These are phyloP conservation scores for Aspergillus terreus DNA, from an alignment of 2,329 filamentous ascomycete species.

Conservation along the genomic window DNA sequence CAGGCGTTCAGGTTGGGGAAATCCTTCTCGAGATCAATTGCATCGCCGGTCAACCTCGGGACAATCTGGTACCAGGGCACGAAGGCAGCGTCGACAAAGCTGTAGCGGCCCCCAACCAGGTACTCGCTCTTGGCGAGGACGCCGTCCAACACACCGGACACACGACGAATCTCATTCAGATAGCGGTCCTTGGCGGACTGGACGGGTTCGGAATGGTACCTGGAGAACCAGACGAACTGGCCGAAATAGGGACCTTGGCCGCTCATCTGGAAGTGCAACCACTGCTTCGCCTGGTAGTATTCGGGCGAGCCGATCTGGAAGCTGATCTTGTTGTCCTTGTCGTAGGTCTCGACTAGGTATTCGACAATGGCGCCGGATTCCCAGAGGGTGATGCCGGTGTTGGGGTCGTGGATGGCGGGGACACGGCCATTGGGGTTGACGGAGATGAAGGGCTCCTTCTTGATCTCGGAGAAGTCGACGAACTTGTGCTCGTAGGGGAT, in stretches of 20 bases:
- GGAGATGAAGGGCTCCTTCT: constrained; percentile 22
- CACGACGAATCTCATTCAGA: constrained; percentile 41
- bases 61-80: constrained; percentile 32
- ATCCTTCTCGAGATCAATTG: constrained; percentile 25
- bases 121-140: constrained; percentile 35
- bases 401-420: constrained; percentile 34
- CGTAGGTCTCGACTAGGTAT: constrained; percentile 45
- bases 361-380: constrained; percentile 45
- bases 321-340: constrained; percentile 36
- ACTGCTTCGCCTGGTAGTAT: constrained; percentile 40
- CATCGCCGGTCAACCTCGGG: constrained; percentile 4
- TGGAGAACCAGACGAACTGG: constrained; percentile 43
- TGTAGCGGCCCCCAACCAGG: constrained; percentile 42
- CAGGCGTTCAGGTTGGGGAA: constrained; percentile 28
- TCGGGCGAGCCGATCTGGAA: constrained; percentile 33
- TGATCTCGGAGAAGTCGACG: constrained; percentile 22
- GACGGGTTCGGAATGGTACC: constrained; percentile 42
- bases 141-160: constrained; percentile 43
- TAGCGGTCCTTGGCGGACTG: constrained; percentile 44
- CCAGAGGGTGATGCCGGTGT: constrained; percentile 39
- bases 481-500: constrained; percentile 27
- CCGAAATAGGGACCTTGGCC: constrained; percentile 51
- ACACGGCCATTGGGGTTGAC: constrained; percentile 35
- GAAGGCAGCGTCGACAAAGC: constrained; percentile 43
- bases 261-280: constrained; percentile 44